A percentile compares a stretch with the other conserved stretches of the same genome.
Evolutionary conservation across 257 asterid species (phyloP).

Genomic region (Paulownia fortunei): DNA sequence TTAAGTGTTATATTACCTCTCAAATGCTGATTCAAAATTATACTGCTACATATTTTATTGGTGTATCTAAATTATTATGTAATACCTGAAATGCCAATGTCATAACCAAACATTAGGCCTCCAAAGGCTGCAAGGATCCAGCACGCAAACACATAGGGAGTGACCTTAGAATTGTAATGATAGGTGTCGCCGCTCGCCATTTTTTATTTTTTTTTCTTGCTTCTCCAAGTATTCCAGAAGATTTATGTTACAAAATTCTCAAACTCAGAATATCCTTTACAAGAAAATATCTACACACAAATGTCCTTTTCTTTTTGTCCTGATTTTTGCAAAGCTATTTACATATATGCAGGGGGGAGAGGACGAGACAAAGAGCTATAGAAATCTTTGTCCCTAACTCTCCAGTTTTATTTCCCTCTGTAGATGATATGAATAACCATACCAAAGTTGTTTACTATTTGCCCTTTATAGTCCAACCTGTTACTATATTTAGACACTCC

Average conservation of each 20-base stretch:
- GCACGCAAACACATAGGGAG: conserved; percentile 35
- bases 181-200: neutral
- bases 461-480: neutral
- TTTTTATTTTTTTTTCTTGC: neutral
- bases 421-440: neutral
- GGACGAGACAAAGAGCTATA: neutral
- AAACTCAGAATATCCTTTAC: too few relatives aligned
- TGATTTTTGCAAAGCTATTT: neutral
- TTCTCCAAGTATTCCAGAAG: neutral
- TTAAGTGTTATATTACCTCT: too few relatives aligned
- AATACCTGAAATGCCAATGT: conserved; percentile 48
- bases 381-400: conserved; percentile 4
- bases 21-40: neutral
- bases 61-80: too few relatives aligned
- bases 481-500: conserved; percentile 13
- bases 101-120: conserved; percentile 49
- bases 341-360: neutral
- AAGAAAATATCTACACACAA: neutral
- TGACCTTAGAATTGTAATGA: conserved; percentile 28
- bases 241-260: neutral
- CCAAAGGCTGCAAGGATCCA: conserved; percentile 51
- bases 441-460: neutral
- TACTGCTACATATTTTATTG: too few relatives aligned
- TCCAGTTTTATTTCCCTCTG: neutral
- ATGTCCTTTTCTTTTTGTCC: neutral